These are phyloP conservation scores for Nicotiana undulata DNA, from an alignment of 257 asterid genomes.

Conservation along the genomic window DNA sequence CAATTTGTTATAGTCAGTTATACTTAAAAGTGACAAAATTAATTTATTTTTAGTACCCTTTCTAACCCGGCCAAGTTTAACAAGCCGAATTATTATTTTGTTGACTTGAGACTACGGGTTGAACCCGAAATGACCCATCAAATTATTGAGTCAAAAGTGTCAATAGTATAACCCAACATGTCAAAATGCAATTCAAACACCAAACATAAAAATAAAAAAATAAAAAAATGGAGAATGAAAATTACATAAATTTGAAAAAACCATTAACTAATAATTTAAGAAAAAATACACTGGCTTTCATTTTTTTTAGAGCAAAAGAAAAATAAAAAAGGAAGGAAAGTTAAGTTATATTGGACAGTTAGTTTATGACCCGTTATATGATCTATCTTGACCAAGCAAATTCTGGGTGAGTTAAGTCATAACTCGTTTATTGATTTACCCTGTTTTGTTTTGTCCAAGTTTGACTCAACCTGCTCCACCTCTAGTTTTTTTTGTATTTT, in stretches of 20 bases:
- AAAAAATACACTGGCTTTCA: not conserved
- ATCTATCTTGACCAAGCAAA: not conserved
- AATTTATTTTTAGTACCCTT: not conserved
- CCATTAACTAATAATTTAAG: not conserved
- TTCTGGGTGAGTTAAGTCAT: not conserved
- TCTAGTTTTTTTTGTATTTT: not conserved
- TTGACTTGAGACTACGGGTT: not conserved
- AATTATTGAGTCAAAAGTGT: not conserved
- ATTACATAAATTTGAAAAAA: not conserved
- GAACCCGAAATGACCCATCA: not conserved
- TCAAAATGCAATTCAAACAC: not conserved
- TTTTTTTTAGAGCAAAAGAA: not conserved
- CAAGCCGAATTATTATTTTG: not conserved
- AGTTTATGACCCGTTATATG: not conserved
- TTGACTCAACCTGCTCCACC: not conserved
- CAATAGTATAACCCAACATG: not conserved
- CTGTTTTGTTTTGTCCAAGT: not conserved
- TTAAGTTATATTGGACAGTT: not conserved
- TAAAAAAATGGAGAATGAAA: not conserved
- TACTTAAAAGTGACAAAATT: not conserved
- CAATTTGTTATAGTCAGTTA: not conserved
- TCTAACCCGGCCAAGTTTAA: not conserved
- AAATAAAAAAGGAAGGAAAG: no score
- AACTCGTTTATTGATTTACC: not conserved
- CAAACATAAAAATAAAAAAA: not conserved